A percentile compares a stretch with the other conserved stretches of the same genome.
These are phyloP conservation scores for Ophiosphaerella narmari DNA, from an alignment of 2,329 filamentous ascomycete species.

Conservation along the genomic window DNA sequence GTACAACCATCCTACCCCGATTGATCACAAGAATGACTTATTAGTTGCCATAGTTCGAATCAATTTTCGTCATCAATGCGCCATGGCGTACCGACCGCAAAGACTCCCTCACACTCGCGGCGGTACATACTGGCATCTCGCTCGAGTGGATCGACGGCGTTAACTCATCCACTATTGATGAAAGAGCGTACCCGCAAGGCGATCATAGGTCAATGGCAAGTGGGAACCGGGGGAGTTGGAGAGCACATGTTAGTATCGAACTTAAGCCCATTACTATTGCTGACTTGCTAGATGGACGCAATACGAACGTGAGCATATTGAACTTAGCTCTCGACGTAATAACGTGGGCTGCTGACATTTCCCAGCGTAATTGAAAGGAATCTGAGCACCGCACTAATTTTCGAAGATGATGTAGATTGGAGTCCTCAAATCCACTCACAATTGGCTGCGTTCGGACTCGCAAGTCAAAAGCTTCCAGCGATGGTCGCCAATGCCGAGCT, in stretches of 20 bases:
- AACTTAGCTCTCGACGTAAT: background rate
- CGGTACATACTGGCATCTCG: slow-evolving; percentile 51
- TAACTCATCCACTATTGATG: slow-evolving; percentile 38
- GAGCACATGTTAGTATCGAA: slow-evolving; percentile 25
- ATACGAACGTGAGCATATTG: slow-evolving; percentile 19
- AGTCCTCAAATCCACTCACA: slow-evolving; percentile 25
- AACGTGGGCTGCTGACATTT: slow-evolving; percentile 1
- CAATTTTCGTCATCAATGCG: slow-evolving; percentile 59
- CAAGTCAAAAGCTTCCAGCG: slow-evolving; percentile 12
- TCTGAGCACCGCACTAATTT: slow-evolving; percentile 26
- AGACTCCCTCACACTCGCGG: slow-evolving; percentile 56
- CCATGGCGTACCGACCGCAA: slow-evolving; percentile 57
- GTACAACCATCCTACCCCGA: slow-evolving; percentile 10
- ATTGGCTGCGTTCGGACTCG: slow-evolving; percentile 17
- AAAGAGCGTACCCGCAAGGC: slow-evolving; percentile 42
- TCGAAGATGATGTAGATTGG: slow-evolving; percentile 37
- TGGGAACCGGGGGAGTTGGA: slow-evolving; percentile 29
- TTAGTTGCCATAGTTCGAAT: slow-evolving; percentile 51
- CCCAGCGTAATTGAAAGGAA: slow-evolving; percentile 25
- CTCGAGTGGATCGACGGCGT: slow-evolving; percentile 57
- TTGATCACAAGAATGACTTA: background rate
- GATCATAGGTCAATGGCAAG: slow-evolving; percentile 29
- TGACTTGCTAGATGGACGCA: slow-evolving; percentile 8
- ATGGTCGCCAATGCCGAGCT: slow-evolving; percentile 7
- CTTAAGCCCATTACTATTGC: too few species aligned